Base-by-base conservation (phyloP, 176 grass and related monocot species). In the Oropetium thomaeum region DNA sequence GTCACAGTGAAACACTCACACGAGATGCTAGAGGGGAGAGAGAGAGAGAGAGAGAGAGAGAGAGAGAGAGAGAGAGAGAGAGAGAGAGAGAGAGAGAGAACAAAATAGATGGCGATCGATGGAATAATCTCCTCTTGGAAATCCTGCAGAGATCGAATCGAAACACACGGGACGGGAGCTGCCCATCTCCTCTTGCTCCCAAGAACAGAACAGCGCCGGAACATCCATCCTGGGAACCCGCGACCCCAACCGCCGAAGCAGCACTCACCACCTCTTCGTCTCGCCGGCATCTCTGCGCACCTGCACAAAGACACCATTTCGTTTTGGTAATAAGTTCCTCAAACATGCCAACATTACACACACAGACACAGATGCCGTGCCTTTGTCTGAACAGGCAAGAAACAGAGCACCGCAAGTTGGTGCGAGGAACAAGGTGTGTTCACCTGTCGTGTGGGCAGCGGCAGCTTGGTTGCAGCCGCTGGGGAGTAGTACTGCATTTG, bases 401-500 rank as follows among this genome's bases (percentile, higher is more conserved):
- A 60, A 69, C 41, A 68, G 42, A 49, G 42, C 78, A 70, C 29
- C 49, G 20, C 20, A 4, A 48, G 76, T 22, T 51, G 34, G 4
- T 47, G 16, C 78, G 78, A 35, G 49, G 52, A 55, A 57, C 10
- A 26, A 4, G 5, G 1, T 1, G 15, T 4, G 77, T 82, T 88
- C 48, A 99, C 96, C 27, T 88, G 87, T 85, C 89, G 73, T 45
- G 83, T 57, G 61, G 79, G 54, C 33, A 69, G 86, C 80, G 70
- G 86, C 80, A 82, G 69, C 4, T 90, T 86, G 48, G 90, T 92
- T 51, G 61, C 80, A 58, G 81, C 12, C 8, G 84, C 52, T 82
- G 87, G 20, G 44, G 96, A 75, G 76, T 37, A 7, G 35, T 82
- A 86, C 58, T 88, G 81, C 77, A 79, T 83, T 47, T 83, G 79